Conservation (phyloP, 495 filamentous ascomycete species). For the Staphylotrichum tortipilum region DNA sequence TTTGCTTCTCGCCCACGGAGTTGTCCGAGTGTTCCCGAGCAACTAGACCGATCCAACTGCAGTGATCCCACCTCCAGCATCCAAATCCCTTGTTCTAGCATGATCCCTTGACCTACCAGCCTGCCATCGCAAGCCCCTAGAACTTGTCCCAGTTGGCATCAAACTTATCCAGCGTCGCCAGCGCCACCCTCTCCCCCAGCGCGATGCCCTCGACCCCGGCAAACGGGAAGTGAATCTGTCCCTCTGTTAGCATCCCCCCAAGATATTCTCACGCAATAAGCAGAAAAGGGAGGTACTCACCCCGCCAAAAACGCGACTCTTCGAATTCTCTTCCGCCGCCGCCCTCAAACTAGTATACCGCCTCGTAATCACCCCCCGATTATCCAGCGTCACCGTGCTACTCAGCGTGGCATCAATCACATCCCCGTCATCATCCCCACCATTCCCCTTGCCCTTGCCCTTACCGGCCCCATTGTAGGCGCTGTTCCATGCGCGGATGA, state of each 20-base stretch:
- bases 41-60: too few relatives aligned
- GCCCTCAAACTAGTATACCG: slow-evolving; percentile 15
- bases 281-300: slow-evolving; percentile 14
- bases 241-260: too few relatives aligned
- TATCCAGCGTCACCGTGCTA: slow-evolving; percentile 20
- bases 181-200: slow-evolving; percentile 18
- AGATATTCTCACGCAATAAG: too few relatives aligned
- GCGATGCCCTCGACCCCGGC: slow-evolving; percentile 16
- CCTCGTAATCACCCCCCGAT: slow-evolving; percentile 23
- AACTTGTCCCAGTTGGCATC: slow-evolving; percentile 21
- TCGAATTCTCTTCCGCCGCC: slow-evolving; percentile 23
- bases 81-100: too few relatives aligned
- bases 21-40: too few relatives aligned
- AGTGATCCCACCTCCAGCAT: too few relatives aligned
- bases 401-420: slow-evolving; percentile 8
- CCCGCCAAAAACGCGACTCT: slow-evolving; percentile 25
- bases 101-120: too few relatives aligned
- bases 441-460: too few relatives aligned
- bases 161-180: slow-evolving; percentile 18
- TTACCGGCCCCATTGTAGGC: slow-evolving; percentile 2
- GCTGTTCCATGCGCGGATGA: slow-evolving; percentile 19
- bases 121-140: neutral
- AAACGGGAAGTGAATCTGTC: slow-evolving; percentile 27
- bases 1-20: too few relatives aligned
- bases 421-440: too few relatives aligned